Conservation (phyloP, 352 stramenopile genomes). For the Pythium phragmiticola region DNA sequence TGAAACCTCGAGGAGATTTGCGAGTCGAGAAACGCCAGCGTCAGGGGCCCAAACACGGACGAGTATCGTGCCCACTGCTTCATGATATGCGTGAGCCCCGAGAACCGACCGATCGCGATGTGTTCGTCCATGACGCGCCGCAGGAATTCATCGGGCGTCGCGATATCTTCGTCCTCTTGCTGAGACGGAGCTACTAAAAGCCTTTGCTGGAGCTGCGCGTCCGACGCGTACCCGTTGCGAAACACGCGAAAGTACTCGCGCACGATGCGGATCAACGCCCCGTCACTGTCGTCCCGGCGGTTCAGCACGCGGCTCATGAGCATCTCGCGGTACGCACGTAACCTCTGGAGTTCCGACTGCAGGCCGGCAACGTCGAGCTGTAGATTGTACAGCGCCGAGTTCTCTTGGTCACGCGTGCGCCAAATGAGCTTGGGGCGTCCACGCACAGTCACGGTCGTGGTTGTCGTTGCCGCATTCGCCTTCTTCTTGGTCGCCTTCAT, state of each 20-base stretch:
- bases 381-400: slow-evolving; percentile 58
- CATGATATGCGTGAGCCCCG: slow-evolving; percentile 43
- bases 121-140: slow-evolving; percentile 46
- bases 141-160: slow-evolving; percentile 35
- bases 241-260: slow-evolving; percentile 63
- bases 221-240: slow-evolving; percentile 42
- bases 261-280: slow-evolving; percentile 46
- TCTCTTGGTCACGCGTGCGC: slow-evolving; percentile 50
- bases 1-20: slow-evolving; percentile 10
- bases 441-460: slow-evolving; percentile 3
- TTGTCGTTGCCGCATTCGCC: not conserved
- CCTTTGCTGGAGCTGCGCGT: slow-evolving; percentile 1
- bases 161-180: not conserved
- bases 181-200: not conserved
- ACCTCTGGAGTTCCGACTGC: slow-evolving; percentile 41
- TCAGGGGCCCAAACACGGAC: slow-evolving; percentile 19
- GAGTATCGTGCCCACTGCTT: slow-evolving; percentile 57
- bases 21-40: slow-evolving; percentile 34
- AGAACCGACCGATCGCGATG: slow-evolving; percentile 40
- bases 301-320: slow-evolving; percentile 37
- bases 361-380: slow-evolving; percentile 50
- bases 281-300: slow-evolving; percentile 39
- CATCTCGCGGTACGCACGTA: slow-evolving; percentile 34
- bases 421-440: slow-evolving; percentile 45
- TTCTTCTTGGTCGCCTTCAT: not conserved